Percentiles rank a stretch among this genome's conserved stretches.
Conservation (phyloP, 352 stramenopile genomes). For the Phytophthora litchii region DNA sequence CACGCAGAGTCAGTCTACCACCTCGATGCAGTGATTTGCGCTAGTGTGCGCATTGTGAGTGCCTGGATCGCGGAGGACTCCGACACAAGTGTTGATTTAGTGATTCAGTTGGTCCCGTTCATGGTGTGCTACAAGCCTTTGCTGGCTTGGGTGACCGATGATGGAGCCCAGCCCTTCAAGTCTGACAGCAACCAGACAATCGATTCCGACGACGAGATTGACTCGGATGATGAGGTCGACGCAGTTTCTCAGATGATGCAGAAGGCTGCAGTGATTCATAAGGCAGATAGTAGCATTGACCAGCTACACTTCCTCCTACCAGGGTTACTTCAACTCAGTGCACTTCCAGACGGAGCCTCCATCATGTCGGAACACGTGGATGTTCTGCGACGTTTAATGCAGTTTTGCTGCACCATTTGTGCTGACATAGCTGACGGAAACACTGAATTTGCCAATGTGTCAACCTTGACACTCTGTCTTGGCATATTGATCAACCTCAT, state of each 20-base stretch:
- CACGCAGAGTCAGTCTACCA: conserved; percentile 47
- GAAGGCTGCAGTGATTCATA: conserved; percentile 38
- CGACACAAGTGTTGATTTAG: conserved; percentile 68
- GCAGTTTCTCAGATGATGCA: conserved; percentile 50
- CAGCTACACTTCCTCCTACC: conserved; percentile 84
- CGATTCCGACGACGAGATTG: conserved; percentile 74
- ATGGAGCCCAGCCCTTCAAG: conserved; percentile 17
- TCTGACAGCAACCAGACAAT: conserved; percentile 29
- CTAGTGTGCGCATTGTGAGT: conserved; percentile 75
- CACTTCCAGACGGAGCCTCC: conserved; percentile 56
- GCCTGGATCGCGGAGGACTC: conserved; percentile 87
- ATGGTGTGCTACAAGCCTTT: conserved; percentile 79
- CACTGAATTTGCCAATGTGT: conserved; percentile 55
- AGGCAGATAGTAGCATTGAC: conserved; percentile 53
- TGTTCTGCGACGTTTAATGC: conserved; percentile 70
- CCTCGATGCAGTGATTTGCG: conserved; percentile 77
- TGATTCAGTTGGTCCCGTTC: conserved; percentile 78
- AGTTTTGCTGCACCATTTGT: conserved; percentile 80
- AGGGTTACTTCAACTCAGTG: conserved; percentile 81
- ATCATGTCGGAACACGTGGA: conserved; percentile 63
- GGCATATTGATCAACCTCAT: conserved; percentile 84
- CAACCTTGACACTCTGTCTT: conserved; percentile 76
- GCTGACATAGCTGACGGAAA: conserved; percentile 54
- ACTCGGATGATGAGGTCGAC: conserved; percentile 78
- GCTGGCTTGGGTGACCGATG: conserved; percentile 17